A percentile compares a stretch with the other conserved stretches of the same genome.
These are phyloP conservation scores for Helianthus annuus DNA, from an alignment of 129 eudicot species.

Conservation along the genomic window HanXRQr2.0-SUNRISE NC_035434.2:154502145-154502644, in stretches of 20 bases:
- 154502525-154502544: conserved; percentile 83
- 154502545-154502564: conserved; percentile 76
- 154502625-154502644: conserved; percentile 71
- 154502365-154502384: conserved; percentile 83
- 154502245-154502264: neutral
- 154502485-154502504: conserved; percentile 70
- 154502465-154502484: conserved; percentile 72
- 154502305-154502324: conserved; percentile 25
- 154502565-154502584: conserved; percentile 78
- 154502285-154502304: conserved; percentile 18
- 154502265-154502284: too few relatives aligned
- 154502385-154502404: conserved; percentile 59
- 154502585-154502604: conserved; percentile 67
- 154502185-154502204: neutral
- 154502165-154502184: neutral
- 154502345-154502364: conserved; percentile 64
- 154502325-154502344: conserved; percentile 54
- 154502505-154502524: conserved; percentile 66
- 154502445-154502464: conserved; percentile 64
- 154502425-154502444: too few relatives aligned
- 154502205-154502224: neutral
- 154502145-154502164: neutral
- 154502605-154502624: conserved; percentile 85
- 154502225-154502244: neutral
- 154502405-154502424: too few relatives aligned